Evolutionary conservation across 331 rosid genomes (phyloP).

Genomic region (Acacia pycnantha): DNA sequence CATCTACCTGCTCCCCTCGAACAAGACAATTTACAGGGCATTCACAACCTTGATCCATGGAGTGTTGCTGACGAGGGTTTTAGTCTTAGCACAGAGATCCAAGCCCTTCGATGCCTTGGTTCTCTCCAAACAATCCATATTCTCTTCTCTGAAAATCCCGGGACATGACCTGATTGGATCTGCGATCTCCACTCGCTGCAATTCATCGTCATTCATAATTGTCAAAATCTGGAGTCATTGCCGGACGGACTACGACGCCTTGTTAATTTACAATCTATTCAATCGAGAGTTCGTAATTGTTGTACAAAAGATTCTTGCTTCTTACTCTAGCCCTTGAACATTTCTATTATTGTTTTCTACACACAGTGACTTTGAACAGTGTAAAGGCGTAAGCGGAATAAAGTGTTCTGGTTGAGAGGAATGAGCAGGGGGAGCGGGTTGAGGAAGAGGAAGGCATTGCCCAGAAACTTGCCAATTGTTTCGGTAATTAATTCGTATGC

Average conservation of each 20-base stretch:
- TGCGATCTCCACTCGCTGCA: neutral
- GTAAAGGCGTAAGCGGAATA: no score
- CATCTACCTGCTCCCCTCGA: neutral
- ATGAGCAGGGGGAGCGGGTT: no score
- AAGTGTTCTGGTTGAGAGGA: no score
- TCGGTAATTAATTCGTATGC: no score
- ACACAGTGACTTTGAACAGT: no score
- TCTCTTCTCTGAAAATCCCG: neutral
- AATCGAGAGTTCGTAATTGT: no score
- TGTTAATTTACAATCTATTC: neutral
- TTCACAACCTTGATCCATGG: neutral
- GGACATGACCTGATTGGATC: neutral
- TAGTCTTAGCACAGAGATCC: neutral
- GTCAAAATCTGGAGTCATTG: neutral
- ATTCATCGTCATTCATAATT: neutral
- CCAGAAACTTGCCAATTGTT: no score
- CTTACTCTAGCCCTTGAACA: no score
- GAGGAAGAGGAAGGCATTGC: no score
- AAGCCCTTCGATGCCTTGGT: neutral
- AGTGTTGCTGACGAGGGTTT: neutral
- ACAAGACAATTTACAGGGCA: neutral
- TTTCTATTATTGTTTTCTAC: no score
- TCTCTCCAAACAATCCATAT: neutral
- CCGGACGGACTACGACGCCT: neutral
- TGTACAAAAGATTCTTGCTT: neutral